Base-by-base conservation (phyloP, 495 filamentous ascomycete species). In the Lindgomyces ingoldianus region DNA sequence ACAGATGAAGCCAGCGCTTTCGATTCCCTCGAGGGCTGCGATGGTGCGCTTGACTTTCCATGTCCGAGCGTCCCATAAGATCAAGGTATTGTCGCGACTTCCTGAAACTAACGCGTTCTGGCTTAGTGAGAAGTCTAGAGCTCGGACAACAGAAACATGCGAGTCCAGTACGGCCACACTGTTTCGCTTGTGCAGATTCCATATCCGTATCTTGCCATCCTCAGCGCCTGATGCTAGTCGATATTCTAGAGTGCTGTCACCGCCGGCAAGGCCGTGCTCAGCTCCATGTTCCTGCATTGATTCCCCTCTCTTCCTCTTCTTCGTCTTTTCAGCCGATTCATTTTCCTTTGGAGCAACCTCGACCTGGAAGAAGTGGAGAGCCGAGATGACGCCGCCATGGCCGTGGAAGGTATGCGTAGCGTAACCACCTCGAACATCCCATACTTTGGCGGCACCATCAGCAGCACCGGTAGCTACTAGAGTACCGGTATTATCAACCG, bases 371-470 rank as follows among this genome's bases (percentile, higher is more conserved):
- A 99, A 99, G 70, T 86, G 86, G 24, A 98, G 79, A 4, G 94
- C 90, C 4, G 94, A 96, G 22, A 99, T 84, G 36, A 98, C 83
- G 4, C 94, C 91, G 66, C 90, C 88, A 60, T 93, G 93, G 16
- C 93, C 94, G 66, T 91, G 87, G 73, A 99, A 93, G 1, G 91
- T 97, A 74, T 99, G 94, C 16, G 94, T 99, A 25, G 91, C 85
- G 73, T 87, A 98, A 14, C 94, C 95, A 18, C 89, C 91, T 60
- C 81, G 78, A 39, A 99, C 93, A 77, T 99, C 95, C 91, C 91
- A 98, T 54, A 99, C 87, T 74, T 99, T 99, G 64, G 96, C 88
- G 3, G 87, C 82, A 25, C 94, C 94, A 76, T 98, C 94, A 8
- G 94, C 90, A 24, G 85, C 90, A 56, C 94, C 94, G 19, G 93